Conservation (phyloP, 2,329 filamentous ascomycete genomes). For the Thielaviopsis punctulata region DNA sequence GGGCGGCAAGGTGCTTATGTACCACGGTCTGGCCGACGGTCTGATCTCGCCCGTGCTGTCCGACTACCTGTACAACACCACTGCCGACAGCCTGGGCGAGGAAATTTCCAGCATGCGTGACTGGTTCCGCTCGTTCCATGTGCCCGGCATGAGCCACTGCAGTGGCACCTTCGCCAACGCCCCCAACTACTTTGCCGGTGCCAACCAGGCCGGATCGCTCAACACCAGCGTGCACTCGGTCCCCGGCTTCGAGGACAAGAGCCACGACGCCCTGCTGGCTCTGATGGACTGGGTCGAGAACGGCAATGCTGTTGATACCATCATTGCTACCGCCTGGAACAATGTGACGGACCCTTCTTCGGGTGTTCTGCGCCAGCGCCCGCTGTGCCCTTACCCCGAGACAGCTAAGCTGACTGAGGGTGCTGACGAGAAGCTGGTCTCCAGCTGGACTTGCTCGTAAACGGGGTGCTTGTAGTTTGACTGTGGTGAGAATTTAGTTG, state of each 20-base stretch:
- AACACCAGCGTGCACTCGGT: conserved; percentile 19
- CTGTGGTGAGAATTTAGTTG: not conserved
- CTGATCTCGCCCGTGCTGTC: conserved; percentile 22
- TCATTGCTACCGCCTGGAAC: conserved; percentile 22
- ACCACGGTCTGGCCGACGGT: conserved; percentile 26
- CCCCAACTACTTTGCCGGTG: conserved; percentile 17
- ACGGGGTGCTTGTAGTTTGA: no score
- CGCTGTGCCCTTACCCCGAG: conserved; percentile 26
- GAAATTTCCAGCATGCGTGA: conserved; percentile 21
- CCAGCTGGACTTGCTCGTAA: conserved; percentile 10
- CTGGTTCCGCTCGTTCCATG: conserved; percentile 32
- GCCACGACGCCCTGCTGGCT: conserved; percentile 23
- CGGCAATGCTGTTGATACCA: conserved; percentile 17
- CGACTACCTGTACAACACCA: conserved; percentile 19
- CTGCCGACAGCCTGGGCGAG: conserved; percentile 25
- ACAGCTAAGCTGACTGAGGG: conserved; percentile 5
- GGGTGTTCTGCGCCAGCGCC: conserved; percentile 27
- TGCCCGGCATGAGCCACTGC: conserved; percentile 36
- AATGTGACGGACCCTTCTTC: conserved; percentile 15
- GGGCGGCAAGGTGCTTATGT: conserved; percentile 27
- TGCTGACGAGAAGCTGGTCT: conserved; percentile 4
- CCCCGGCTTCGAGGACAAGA: conserved; percentile 20
- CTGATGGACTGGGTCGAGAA: conserved; percentile 23
- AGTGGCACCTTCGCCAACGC: conserved; percentile 19
- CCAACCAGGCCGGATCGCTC: conserved; percentile 26